Conservation (phyloP, 352 stramenopile species). For the Albugo candida region DNA sequence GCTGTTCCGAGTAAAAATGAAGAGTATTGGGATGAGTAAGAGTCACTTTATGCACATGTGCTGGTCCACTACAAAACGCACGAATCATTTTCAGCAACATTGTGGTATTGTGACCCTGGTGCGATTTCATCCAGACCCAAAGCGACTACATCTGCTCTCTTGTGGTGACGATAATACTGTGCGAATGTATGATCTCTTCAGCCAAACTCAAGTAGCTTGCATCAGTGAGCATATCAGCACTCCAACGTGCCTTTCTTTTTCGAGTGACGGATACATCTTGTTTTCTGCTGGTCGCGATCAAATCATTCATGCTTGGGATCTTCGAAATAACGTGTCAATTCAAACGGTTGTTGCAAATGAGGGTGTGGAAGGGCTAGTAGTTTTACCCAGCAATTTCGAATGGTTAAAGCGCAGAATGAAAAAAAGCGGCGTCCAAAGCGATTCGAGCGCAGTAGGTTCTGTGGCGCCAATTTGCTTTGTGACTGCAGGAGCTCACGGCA, state of each 20-base stretch:
- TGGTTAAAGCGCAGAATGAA: constrained; percentile 17
- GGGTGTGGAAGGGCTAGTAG: constrained; percentile 83
- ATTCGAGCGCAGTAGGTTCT: constrained; percentile 14
- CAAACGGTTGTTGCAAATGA: constrained; percentile 91
- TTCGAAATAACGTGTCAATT: constrained; percentile 59
- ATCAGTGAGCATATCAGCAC: constrained; percentile 90
- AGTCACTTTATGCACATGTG: constrained; percentile 67
- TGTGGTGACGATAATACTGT: constrained; percentile 56
- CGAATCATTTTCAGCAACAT: constrained; percentile 84
- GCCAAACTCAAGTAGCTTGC: constrained; percentile 66
- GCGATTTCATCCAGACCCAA: constrained; percentile 60
- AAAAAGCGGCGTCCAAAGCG: not conserved
- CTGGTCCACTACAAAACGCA: too few species aligned
- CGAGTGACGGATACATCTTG: constrained; percentile 62
- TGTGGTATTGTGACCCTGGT: constrained; percentile 75
- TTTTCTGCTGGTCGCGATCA: constrained; percentile 84
- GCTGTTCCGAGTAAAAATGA: constrained; percentile 55
- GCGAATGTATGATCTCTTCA: constrained; percentile 71
- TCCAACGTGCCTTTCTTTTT: constrained; percentile 87
- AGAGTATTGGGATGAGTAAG: constrained; percentile 49
- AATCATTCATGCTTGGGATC: constrained; percentile 82
- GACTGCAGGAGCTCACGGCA: constrained; percentile 84
- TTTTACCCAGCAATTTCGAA: constrained; percentile 54
- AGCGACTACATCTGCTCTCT: constrained; percentile 45
- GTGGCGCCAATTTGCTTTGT: constrained; percentile 75